phyloP scores from a whole-genome alignment of 2,329 filamentous ascomycete genomes.

The Triangularia verruculosa region DNA sequence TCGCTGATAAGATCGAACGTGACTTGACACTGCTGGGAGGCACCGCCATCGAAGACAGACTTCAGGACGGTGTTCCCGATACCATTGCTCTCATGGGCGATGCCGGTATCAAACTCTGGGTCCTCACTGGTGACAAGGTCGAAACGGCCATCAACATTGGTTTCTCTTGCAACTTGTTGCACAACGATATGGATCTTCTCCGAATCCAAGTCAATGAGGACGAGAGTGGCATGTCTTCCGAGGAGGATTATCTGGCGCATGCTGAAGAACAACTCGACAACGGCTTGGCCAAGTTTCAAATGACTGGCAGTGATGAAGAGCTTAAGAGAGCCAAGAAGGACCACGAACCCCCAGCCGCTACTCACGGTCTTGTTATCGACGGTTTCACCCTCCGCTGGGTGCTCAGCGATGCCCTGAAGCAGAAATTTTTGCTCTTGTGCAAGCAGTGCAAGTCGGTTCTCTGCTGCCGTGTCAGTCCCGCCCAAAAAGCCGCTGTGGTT shows the following conservation, averaged over 20 bases:
- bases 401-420: slow-evolving; percentile 75
- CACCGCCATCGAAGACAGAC: slow-evolving; percentile 93
- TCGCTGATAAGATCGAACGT: slow-evolving; percentile 87
- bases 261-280: slow-evolving; percentile 72
- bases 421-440: slow-evolving; percentile 91
- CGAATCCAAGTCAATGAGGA: slow-evolving; percentile 83
- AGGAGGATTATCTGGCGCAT: slow-evolving; percentile 51
- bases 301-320: slow-evolving; percentile 84
- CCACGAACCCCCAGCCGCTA: slow-evolving; percentile 81
- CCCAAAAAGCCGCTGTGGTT: slow-evolving; percentile 96
- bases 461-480: slow-evolving; percentile 94
- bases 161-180: slow-evolving; percentile 95
- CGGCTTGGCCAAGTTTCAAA: slow-evolving; percentile 67
- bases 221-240: slow-evolving; percentile 46
- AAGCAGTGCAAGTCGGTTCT: slow-evolving; percentile 96
- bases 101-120: slow-evolving; percentile 98
- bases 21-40: slow-evolving; percentile 85
- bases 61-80: slow-evolving; percentile 95
- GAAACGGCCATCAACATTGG: slow-evolving; percentile 99
- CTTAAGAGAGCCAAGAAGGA: slow-evolving; percentile 73
- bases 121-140: slow-evolving; percentile 96
- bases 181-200: slow-evolving; percentile 97
- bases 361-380: slow-evolving; percentile 91
- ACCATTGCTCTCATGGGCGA: slow-evolving; percentile 87
- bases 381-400: slow-evolving; percentile 90